Percentiles rank a stretch among this genome's conserved stretches.
phyloP scores from a whole-genome alignment of 306 rosid genomes.

The Vigna trinervia region DNA sequence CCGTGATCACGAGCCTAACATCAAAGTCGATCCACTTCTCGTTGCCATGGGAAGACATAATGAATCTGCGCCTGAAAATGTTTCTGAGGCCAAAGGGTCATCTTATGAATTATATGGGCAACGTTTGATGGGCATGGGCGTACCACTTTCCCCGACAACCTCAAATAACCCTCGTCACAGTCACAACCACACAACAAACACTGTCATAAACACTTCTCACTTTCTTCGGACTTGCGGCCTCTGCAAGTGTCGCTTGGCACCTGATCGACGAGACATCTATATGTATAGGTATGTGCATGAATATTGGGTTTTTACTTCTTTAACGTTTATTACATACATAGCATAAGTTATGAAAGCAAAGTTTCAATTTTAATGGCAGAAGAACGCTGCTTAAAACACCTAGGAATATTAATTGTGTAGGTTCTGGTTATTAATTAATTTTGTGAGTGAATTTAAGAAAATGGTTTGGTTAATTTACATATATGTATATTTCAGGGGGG shows the following conservation, averaged over 20 bases:
- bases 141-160: slow-evolving; percentile 52
- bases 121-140: slow-evolving; percentile 1
- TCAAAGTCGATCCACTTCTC: slow-evolving; percentile 33
- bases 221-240: slow-evolving; percentile 78
- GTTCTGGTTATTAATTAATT: background rate
- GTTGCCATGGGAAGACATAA: background rate
- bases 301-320: background rate
- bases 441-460: background rate
- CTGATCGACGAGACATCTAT: slow-evolving; percentile 81
- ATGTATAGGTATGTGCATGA: slow-evolving; percentile 80
- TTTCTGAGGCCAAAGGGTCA: slow-evolving; percentile 1
- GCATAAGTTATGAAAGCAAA: no score
- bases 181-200: slow-evolving; percentile 40
- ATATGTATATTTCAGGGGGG: slow-evolving; percentile 65
- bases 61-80: background rate
- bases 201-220: slow-evolving; percentile 47
- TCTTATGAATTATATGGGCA: background rate
- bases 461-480: background rate
- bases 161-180: background rate
- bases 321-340: no score
- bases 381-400: no score
- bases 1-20: background rate
- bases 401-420: background rate
- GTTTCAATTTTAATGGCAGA: no score
- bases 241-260: slow-evolving; percentile 64